A percentile compares a stretch with the other conserved stretches of the same genome.
phyloP scores from a whole-genome alignment of 2,329 filamentous ascomycete genomes.

The Ophiocordyceps camponoti-rufipedis region DNA sequence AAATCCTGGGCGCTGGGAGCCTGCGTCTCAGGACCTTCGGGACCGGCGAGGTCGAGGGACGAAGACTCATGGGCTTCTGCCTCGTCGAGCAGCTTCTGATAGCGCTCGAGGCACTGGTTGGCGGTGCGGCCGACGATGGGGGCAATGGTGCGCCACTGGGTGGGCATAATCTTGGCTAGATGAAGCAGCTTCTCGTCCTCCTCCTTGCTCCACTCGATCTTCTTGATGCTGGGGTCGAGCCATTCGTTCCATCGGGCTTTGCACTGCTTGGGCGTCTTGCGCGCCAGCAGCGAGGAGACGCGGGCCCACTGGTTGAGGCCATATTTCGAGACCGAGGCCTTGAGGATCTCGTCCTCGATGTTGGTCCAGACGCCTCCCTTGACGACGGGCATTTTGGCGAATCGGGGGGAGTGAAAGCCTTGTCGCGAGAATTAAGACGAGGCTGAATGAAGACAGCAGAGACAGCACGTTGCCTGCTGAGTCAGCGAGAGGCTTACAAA shows the following conservation, averaged over 20 bases:
- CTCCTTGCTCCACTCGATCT: conserved; percentile 97
- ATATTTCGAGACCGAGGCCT: conserved; percentile 87
- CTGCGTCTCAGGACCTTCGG: conserved; percentile 68
- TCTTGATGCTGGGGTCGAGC: conserved; percentile 94
- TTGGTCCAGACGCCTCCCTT: conserved; percentile 63
- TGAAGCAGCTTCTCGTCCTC: conserved; percentile 96
- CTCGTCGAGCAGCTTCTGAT: conserved; percentile 91
- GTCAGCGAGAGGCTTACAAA: neutral
- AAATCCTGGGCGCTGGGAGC: conserved; percentile 90
- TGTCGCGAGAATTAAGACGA: neutral
- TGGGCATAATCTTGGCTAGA: conserved; percentile 94
- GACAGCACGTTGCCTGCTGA: neutral
- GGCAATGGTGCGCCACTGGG: conserved; percentile 96
- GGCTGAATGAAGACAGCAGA: neutral
- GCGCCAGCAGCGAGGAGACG: conserved; percentile 87
- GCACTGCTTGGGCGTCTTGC: conserved; percentile 97
- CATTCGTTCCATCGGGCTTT: conserved; percentile 98
- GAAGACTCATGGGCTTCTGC: conserved; percentile 80
- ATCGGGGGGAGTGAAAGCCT: neutral
- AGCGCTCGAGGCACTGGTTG: conserved; percentile 91
- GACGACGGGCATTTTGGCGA: conserved; percentile 44
- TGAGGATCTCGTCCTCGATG: conserved; percentile 88
- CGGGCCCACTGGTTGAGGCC: conserved; percentile 96
- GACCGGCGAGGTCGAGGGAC: conserved; percentile 66
- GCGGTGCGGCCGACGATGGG: conserved; percentile 92